Evolutionary conservation across 108 stramenopile genomes (phyloP).

Genomic region (Parmales sp.): DNA sequence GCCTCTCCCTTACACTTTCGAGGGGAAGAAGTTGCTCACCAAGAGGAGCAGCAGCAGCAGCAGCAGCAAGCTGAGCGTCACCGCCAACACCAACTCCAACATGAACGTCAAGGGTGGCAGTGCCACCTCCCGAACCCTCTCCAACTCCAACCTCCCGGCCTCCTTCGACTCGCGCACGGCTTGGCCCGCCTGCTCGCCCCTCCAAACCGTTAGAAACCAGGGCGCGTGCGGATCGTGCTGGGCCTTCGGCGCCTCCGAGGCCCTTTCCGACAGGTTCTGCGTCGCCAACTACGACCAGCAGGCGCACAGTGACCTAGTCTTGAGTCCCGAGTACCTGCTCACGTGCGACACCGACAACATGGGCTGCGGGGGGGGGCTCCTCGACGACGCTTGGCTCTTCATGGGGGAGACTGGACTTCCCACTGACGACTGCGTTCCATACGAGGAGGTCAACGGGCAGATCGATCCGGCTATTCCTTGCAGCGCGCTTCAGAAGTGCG

Average conservation of each 20-base stretch:
- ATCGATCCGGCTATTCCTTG: slow-evolving; percentile 8
- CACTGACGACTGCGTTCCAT: slow-evolving; percentile 47
- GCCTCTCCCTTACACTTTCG: no score
- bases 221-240: slow-evolving; percentile 46
- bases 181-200: no score
- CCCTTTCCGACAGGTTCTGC: slow-evolving; percentile 39
- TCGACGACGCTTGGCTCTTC: slow-evolving; percentile 37
- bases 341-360: neutral
- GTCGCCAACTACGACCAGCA: slow-evolving; percentile 5
- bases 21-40: no score
- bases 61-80: no score
- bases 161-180: no score
- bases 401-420: slow-evolving; percentile 35
- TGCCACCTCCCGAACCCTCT: no score
- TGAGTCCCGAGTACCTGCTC: neutral
- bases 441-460: slow-evolving; percentile 27
- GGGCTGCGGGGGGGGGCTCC: slow-evolving; percentile 53
- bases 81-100: no score
- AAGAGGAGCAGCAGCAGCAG: no score
- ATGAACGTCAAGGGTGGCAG: no score
- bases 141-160: no score
- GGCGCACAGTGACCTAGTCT: slow-evolving; percentile 10
- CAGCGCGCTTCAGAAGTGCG: slow-evolving; percentile 6
- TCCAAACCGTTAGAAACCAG: slow-evolving; percentile 42
- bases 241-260: slow-evolving; percentile 46